A percentile compares a stretch with the other conserved stretches of the same genome.
These are phyloP conservation scores for Trypanosoma rangeli DNA, from an alignment of 208 protist species.

Conservation along the genomic window DNA sequence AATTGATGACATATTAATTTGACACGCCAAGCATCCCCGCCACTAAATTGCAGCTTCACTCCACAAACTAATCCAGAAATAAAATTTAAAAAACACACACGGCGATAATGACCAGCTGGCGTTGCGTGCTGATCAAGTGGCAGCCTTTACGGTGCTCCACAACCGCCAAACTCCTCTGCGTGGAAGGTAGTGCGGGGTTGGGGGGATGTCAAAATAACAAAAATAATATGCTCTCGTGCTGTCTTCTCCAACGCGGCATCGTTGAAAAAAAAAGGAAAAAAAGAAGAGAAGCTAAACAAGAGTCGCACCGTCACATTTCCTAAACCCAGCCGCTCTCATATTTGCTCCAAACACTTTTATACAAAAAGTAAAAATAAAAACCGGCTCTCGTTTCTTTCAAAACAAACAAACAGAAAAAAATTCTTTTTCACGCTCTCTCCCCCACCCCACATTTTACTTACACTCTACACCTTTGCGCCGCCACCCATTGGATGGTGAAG, in stretches of 20 bases:
- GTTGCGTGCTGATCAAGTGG: neutral
- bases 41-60: neutral
- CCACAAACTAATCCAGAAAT: no score
- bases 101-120: neutral
- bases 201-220: neutral
- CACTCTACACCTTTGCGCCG: no score
- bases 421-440: no score
- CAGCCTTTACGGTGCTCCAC: neutral
- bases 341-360: no score
- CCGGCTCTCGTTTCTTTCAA: no score
- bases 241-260: neutral
- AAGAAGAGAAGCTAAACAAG: constrained; percentile 19
- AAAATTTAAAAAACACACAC: neutral
- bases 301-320: neutral
- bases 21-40: neutral
- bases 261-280: constrained; percentile 29
- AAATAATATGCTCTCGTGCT: neutral
- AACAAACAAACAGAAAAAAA: no score
- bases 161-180: neutral
- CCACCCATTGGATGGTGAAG: no score
- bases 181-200: neutral
- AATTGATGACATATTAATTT: neutral
- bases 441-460: no score
- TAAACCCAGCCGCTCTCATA: neutral
- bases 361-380: no score